phyloP scores from a whole-genome alignment of 2,329 filamentous ascomycete genomes.

The Ophiostoma perfectum region DNA sequence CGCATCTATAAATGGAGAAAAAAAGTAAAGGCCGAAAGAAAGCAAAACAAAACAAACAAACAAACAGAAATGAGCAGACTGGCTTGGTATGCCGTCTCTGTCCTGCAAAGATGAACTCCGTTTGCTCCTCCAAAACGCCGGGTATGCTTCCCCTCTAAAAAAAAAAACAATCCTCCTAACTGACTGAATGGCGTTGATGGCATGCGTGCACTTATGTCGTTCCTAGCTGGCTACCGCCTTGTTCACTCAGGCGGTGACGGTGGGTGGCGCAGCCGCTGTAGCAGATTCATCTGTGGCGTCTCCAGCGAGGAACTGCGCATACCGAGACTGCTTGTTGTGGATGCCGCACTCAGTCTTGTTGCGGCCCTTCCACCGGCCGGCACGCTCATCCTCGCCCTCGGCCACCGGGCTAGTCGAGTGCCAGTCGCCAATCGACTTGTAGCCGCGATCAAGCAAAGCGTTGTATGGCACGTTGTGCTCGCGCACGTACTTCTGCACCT shows the following conservation, averaged over 20 bases:
- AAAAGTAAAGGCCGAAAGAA: background rate
- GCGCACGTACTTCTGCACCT: conserved; percentile 83
- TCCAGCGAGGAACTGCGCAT: conserved; percentile 67
- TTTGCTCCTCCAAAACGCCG: conserved; percentile 14
- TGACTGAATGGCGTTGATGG: background rate
- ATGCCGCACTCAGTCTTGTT: conserved; percentile 97
- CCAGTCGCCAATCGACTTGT: conserved; percentile 98
- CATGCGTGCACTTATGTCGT: background rate
- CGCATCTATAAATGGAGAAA: background rate
- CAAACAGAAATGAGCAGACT: conserved; percentile 4
- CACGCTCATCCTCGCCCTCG: conserved; percentile 90
- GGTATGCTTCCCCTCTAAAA: conserved; percentile 12
- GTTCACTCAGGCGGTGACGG: background rate
- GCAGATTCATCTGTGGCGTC: background rate
- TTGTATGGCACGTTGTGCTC: conserved; percentile 92
- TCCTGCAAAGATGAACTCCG: conserved; percentile 3
- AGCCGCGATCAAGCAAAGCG: conserved; percentile 81
- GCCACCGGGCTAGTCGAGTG: conserved; percentile 89
- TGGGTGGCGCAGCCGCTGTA: background rate
- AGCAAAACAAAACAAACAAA: background rate
- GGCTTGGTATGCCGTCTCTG: background rate
- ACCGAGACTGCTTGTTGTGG: conserved; percentile 94
- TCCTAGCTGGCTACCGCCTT: background rate
- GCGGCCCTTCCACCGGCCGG: conserved; percentile 94
- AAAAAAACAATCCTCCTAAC: background rate